phyloP scores from a whole-genome alignment of 1,139 yeast genomes.

The Pichia kudriavzevii region DNA sequence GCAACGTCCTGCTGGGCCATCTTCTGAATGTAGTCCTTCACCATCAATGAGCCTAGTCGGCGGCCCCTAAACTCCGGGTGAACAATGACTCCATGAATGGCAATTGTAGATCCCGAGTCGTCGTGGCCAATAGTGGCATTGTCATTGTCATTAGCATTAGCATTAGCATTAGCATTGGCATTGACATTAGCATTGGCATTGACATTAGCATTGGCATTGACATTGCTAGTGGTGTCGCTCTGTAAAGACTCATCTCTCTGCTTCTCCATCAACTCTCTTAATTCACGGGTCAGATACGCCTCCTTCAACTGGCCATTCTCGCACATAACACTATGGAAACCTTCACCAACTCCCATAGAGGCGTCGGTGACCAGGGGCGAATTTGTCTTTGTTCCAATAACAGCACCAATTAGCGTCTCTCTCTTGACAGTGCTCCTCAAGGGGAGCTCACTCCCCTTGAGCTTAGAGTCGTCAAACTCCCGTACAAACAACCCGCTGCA shows the following conservation, averaged over 20 bases:
- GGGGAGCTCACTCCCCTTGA: conserved; percentile 35
- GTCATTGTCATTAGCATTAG: background rate
- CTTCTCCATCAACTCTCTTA: conserved; percentile 22
- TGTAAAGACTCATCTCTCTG: conserved; percentile 26
- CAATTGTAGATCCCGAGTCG: conserved; percentile 68
- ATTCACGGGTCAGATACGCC: conserved; percentile 12
- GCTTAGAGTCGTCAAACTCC: conserved; percentile 36
- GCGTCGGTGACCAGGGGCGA: conserved; percentile 48
- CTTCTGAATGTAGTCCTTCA: conserved; percentile 88
- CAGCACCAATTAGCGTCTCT: conserved; percentile 76
- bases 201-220: background rate
- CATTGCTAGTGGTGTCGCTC: no score
- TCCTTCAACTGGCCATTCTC: conserved; percentile 21
- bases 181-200: background rate
- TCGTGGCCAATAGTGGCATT: conserved; percentile 51
- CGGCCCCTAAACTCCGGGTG: conserved; percentile 74
- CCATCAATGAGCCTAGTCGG: conserved; percentile 71
- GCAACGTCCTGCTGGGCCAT: conserved; percentile 84
- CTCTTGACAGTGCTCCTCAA: conserved; percentile 39
- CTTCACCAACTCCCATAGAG: conserved; percentile 55
- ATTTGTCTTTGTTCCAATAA: conserved; percentile 72
- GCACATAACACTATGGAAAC: conserved; percentile 8
- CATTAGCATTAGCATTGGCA: background rate
- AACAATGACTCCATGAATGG: conserved; percentile 75
- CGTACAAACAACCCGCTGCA: conserved; percentile 82